A percentile compares a stretch with the other conserved stretches of the same genome.
Conservation (phyloP, 1,284 basidiomycete genomes). For the Bjerkandera adusta region DNA sequence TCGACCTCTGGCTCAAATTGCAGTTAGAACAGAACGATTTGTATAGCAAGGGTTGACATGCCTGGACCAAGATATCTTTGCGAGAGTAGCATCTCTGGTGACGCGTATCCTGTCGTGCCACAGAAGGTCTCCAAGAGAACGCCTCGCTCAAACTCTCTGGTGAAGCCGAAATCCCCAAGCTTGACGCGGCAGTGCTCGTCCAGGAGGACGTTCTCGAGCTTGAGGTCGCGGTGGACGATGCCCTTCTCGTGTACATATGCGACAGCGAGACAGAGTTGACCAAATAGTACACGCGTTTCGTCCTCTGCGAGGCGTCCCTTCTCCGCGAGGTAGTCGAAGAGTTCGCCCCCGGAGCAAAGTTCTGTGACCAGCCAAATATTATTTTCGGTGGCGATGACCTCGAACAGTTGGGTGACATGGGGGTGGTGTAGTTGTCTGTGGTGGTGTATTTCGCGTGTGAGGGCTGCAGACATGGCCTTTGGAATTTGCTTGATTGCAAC, state of each 20-base stretch:
- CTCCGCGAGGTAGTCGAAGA: conserved; percentile 97
- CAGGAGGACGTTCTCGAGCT: conserved; percentile 92
- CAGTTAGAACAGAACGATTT: conserved; percentile 28
- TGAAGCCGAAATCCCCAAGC: conserved; percentile 96
- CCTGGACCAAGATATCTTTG: conserved; percentile 90
- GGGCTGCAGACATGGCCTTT: conserved; percentile 83
- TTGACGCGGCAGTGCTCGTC: conserved; percentile 88
- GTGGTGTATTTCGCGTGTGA: conserved; percentile 98
- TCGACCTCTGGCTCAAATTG: conserved; percentile 76
- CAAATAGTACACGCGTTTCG: conserved; percentile 84
- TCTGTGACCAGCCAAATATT: conserved; percentile 98
- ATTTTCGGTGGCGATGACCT: conserved; percentile 95
- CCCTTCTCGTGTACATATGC: conserved; percentile 89
- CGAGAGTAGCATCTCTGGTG: conserved; percentile 92
- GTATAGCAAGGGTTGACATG: conserved; percentile 32
- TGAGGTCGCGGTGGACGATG: conserved; percentile 94
- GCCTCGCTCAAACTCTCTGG: conserved; percentile 88
- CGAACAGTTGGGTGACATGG: conserved; percentile 93
- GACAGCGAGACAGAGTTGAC: conserved; percentile 95
- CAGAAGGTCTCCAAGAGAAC: conserved; percentile 92
- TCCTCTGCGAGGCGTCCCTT: conserved; percentile 85
- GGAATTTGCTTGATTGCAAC: conserved; percentile 99
- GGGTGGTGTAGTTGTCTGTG: conserved; percentile 96
- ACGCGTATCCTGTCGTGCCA: conserved; percentile 94
- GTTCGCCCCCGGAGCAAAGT: conserved; percentile 93